Conservation (phyloP, 768 basidiomycete genomes). For the Floccularia luteovirens region DNA sequence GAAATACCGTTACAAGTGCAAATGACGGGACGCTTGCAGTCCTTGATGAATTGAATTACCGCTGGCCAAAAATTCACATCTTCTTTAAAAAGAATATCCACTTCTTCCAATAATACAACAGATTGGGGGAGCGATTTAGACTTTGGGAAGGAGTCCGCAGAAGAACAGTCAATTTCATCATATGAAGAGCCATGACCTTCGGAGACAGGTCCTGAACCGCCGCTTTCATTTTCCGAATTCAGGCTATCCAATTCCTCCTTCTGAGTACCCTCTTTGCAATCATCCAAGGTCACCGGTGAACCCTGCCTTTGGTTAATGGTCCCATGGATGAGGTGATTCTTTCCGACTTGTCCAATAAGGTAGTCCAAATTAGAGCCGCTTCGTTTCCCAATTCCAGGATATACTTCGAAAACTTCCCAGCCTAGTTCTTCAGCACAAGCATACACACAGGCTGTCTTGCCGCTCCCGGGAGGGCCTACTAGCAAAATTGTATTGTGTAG, state of each 20-base stretch:
- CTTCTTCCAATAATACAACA: conserved; percentile 88
- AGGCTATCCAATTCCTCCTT: not conserved
- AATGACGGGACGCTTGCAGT: conserved; percentile 83
- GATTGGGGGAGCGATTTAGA: conserved; percentile 59
- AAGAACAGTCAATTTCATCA: conserved; percentile 3
- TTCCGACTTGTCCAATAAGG: conserved; percentile 88
- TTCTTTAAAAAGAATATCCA: conserved; percentile 86
- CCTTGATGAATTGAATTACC: conserved; percentile 71
- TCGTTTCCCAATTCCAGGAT: conserved; percentile 90
- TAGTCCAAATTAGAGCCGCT: conserved; percentile 70
- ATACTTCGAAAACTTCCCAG: conserved; percentile 96
- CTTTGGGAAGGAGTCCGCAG: conserved; percentile 8
- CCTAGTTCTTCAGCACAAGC: conserved; percentile 91
- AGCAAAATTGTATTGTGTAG: conserved; percentile 87
- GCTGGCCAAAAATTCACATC: conserved; percentile 84
- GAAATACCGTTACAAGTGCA: conserved; percentile 88
- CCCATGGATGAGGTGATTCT: conserved; percentile 72
- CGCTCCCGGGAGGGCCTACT: conserved; percentile 72
- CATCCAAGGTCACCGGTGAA: not conserved
- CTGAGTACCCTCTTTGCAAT: not conserved
- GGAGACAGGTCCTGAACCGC: no score
- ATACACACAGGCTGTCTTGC: conserved; percentile 91
- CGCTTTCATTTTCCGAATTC: no score
- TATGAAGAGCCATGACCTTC: not conserved
- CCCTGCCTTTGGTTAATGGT: not conserved